These are phyloP conservation scores for Plasmodium sp. DNA, from an alignment of 169 alveolate species.

Conservation along the genomic window DNA sequence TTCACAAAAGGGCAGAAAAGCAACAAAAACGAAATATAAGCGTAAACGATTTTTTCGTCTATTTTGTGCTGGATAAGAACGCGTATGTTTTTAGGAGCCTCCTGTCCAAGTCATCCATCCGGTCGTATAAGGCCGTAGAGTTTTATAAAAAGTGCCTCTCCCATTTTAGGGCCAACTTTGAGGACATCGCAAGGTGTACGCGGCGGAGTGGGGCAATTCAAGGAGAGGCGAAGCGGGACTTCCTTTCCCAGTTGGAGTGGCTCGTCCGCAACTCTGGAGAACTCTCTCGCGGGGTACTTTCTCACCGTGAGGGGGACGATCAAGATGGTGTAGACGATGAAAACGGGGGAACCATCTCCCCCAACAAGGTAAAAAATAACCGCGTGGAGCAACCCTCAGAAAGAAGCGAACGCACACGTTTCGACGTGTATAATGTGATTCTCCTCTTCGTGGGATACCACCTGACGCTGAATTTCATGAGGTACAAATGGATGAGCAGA, in stretches of 20 bases:
- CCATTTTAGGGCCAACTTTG: background rate
- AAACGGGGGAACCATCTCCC: no score
- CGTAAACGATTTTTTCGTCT: background rate
- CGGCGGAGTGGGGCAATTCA: background rate
- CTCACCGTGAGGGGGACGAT: no score
- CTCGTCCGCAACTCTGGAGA: no score
- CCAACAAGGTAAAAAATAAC: background rate
- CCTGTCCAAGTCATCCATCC: constrained; percentile 2
- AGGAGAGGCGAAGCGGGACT: background rate
- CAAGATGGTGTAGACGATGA: no score
- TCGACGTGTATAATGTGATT: background rate
- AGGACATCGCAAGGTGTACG: background rate
- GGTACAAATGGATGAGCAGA: background rate
- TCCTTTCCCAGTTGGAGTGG: no score
- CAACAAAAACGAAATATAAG: background rate
- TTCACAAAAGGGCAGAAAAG: background rate
- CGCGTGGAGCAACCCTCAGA: background rate
- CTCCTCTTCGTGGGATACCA: background rate
- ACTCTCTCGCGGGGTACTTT: no score
- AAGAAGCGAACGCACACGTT: background rate
- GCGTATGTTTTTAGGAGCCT: background rate
- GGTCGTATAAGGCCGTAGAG: background rate
- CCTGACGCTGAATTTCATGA: background rate
- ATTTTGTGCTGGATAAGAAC: constrained; percentile 1
- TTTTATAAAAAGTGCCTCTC: constrained; percentile 6